A percentile compares a stretch with the other conserved stretches of the same genome.
Conservation (phyloP, 148 eudicot genomes). For the Silene latifolia region DNA sequence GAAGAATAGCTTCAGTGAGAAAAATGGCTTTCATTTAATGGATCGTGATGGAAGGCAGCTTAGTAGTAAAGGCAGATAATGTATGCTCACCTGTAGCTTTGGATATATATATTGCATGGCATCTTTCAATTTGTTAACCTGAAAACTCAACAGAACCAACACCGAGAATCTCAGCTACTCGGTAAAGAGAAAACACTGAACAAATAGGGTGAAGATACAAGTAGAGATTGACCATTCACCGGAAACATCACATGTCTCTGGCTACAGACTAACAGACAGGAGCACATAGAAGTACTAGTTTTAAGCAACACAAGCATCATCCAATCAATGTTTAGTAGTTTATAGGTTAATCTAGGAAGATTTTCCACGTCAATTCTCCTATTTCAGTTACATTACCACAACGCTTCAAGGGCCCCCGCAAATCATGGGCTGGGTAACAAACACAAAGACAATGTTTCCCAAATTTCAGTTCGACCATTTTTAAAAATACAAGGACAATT, state of each 20-base stretch:
- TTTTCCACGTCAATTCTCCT: not conserved
- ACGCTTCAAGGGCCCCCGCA: no score
- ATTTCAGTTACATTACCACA: not conserved
- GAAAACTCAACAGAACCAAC: slow-evolving; percentile 19
- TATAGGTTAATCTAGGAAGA: not conserved
- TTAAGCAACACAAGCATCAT: not conserved
- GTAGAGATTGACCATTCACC: not conserved
- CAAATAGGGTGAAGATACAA: not conserved
- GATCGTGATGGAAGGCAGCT: not conserved
- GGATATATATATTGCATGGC: slow-evolving; percentile 80
- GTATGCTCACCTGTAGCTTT: slow-evolving; percentile 65
- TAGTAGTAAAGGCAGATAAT: slow-evolving; percentile 1
- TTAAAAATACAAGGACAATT: not conserved
- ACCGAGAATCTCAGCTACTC: not conserved
- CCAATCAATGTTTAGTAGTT: not conserved
- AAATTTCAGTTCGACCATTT: not conserved
- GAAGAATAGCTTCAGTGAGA: not conserved
- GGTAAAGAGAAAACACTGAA: not conserved
- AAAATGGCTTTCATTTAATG: slow-evolving; percentile 3
- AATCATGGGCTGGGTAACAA: no score
- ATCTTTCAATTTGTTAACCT: slow-evolving; percentile 82
- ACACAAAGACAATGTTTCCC: no score
- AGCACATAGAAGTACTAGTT: not conserved
- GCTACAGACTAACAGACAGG: not conserved
- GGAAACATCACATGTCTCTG: not conserved